Evolutionary conservation across 495 filamentous ascomycete species (phyloP).

Genomic region (Penicillium daleae): DNA sequence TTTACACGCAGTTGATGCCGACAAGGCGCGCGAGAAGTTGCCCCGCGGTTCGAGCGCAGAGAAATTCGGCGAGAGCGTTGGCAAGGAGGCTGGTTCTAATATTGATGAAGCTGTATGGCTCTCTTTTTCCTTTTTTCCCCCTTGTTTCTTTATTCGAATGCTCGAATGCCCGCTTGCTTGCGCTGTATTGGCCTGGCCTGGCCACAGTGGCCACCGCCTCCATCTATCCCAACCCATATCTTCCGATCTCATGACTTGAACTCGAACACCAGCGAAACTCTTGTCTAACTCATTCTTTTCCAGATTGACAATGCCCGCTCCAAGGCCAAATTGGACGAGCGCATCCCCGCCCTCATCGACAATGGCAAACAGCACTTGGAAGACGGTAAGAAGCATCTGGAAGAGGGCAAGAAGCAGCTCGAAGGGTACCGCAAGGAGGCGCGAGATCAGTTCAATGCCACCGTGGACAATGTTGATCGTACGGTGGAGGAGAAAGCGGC

Average conservation of each 20-base stretch:
- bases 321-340: constrained; percentile 61
- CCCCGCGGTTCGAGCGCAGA: constrained; percentile 54
- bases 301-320: constrained; percentile 66
- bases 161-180: too few relatives aligned
- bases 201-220: background rate
- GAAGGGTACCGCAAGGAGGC: constrained; percentile 59
- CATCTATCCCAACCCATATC: background rate
- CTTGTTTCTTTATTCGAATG: background rate
- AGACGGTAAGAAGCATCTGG: constrained; percentile 4
- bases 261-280: background rate
- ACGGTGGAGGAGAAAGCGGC: constrained; percentile 75
- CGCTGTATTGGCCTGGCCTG: background rate
- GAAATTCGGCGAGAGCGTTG: constrained; percentile 54
- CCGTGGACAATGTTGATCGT: constrained; percentile 61
- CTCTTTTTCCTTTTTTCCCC: background rate
- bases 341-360: constrained; percentile 58
- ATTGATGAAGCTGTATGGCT: constrained; percentile 59
- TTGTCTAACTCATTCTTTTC: background rate
- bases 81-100: constrained; percentile 55
- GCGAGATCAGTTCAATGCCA: constrained; percentile 52
- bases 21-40: constrained; percentile 66
- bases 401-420: constrained; percentile 68
- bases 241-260: background rate
- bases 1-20: constrained; percentile 55
- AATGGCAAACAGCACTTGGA: constrained; percentile 3